Evolutionary conservation across 495 filamentous ascomycete genomes (phyloP), one percentile per base, ranked within the genome.

Genomic region (Penicillium crystallinum): DNA sequence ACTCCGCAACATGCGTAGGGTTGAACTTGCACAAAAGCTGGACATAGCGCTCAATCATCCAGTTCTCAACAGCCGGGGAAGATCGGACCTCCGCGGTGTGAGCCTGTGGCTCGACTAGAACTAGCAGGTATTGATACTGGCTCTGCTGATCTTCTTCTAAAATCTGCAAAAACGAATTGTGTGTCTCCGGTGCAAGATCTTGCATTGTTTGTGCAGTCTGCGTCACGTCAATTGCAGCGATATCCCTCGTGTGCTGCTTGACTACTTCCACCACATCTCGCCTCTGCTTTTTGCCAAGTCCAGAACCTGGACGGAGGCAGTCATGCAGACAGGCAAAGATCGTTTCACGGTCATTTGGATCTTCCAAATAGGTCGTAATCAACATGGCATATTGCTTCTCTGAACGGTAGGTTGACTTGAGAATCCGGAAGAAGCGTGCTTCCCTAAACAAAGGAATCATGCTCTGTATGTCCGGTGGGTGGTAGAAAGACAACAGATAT

Each of bases 401-500:
- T 4, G 80, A 74, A 56, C 82, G 82, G 62, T 95, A 96, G 25
- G 88, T 88, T 22, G 87, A 85, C 69, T 97, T 97, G 29, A 98
- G 69, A 37, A 98, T 91, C n/a, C 92, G 84, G 65, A 88, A 93
- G 64, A 97, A 98, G 7, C 83, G 81, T 4, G 95, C 93, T 55
- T 85, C 75, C 48, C 84, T 80, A 57, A 97, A 88, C 1, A 87
- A 67, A 1, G 88, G 84, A 11, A 97, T 82, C 58, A 97, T 71
- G 23, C 73, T 77, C 31, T 83, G 76, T 17, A 92, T 64, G 57
- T 97, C 87, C 11, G 92, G 83, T 4, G 95, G 93, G 43, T 91
- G 89, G 61, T 97, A 97, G 11, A 92, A 79, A 1, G 95, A 97
- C 2, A 98, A 78, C 12, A 98, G 75, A 69, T 97, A 97, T 66